phyloP scores from a whole-genome alignment of 331 rosid species.

The Acacia pycnantha region DNA sequence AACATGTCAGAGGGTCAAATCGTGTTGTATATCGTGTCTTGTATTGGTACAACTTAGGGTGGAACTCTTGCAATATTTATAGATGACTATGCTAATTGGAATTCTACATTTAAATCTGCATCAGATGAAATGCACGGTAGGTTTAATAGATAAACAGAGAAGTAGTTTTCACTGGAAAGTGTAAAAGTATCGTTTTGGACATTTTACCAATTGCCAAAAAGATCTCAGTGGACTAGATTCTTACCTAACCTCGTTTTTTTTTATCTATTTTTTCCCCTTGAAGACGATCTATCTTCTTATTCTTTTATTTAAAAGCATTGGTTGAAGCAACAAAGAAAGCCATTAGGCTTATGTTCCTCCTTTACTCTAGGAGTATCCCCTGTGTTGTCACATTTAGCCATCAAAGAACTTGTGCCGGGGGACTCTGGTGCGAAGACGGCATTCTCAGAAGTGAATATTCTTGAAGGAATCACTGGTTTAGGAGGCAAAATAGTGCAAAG shows the following conservation, averaged over 20 bases:
- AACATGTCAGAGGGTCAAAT: no score
- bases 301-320: constrained; percentile 62
- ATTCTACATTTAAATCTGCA: constrained; percentile 21
- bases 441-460: constrained; percentile 76
- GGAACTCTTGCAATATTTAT: constrained; percentile 4
- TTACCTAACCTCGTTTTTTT: constrained; percentile 36
- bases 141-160: neutral
- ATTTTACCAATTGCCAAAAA: constrained; percentile 40
- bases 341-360: constrained; percentile 59
- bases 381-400: constrained; percentile 61
- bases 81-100: constrained; percentile 7
- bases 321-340: constrained; percentile 84
- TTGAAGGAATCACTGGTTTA: constrained; percentile 56
- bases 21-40: no score
- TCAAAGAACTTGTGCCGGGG: constrained; percentile 91
- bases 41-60: neutral
- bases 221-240: constrained; percentile 41
- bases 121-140: neutral
- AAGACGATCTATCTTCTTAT: constrained; percentile 12
- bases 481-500: constrained; percentile 75
- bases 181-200: constrained; percentile 34
- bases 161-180: constrained; percentile 28
- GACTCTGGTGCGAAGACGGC: constrained; percentile 74
- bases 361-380: constrained; percentile 66
- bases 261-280: constrained; percentile 22